Conservation (phyloP, 176 grass and related monocot genomes). For the Eremochloa ophiuroides region DNA sequence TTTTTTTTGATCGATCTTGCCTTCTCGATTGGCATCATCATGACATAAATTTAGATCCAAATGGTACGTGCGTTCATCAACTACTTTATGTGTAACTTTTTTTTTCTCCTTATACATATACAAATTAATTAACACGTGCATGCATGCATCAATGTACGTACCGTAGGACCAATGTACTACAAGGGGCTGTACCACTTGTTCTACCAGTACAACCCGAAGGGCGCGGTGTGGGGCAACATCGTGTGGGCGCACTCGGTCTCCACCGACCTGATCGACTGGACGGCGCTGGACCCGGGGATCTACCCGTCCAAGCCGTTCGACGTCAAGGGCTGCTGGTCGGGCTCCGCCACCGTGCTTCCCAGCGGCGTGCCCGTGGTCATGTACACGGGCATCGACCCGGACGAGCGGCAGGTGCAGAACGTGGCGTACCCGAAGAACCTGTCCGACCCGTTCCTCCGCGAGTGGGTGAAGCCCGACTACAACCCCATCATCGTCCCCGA, state of each 20-base stretch:
- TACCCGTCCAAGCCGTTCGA: constrained; percentile 59
- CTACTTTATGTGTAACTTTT: background rate
- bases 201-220: constrained; percentile 83
- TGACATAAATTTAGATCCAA: background rate
- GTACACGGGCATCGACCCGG: constrained; percentile 67
- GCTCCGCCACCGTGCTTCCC: constrained; percentile 62
- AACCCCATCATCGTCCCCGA: constrained; percentile 57
- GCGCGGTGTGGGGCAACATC: constrained; percentile 63
- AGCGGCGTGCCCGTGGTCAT: constrained; percentile 40
- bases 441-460: constrained; percentile 56
- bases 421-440: constrained; percentile 62
- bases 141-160: no score
- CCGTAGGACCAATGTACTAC: constrained; percentile 71
- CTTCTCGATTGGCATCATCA: background rate
- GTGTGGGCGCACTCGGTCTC: constrained; percentile 81
- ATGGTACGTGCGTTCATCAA: background rate
- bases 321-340: constrained; percentile 62
- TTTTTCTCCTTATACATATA: background rate
- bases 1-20: no score
- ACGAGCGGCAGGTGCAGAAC: constrained; percentile 57
- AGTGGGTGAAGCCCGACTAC: constrained; percentile 74
- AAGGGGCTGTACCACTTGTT: constrained; percentile 72
- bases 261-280: constrained; percentile 72
- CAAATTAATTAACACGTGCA: background rate
- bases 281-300: constrained; percentile 43